These are phyloP conservation scores for Escallonia rubra DNA, from an alignment of 129 eudicot genomes.

Conservation along the genomic window DNA sequence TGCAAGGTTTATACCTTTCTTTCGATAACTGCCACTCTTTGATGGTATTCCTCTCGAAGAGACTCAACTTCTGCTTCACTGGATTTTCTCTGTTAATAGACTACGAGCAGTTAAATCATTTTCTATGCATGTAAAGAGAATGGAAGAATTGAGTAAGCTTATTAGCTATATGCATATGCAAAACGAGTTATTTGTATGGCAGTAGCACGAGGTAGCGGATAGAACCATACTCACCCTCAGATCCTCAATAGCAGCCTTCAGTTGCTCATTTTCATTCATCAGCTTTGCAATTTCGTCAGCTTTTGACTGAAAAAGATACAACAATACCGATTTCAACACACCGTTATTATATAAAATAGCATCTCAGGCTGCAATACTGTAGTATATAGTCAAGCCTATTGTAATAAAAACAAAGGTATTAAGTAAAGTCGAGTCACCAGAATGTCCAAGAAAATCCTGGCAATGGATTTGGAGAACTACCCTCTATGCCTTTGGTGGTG, in stretches of 20 bases:
- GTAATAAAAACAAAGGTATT: too few relatives aligned
- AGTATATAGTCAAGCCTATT: too few relatives aligned
- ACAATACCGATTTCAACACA: too few relatives aligned
- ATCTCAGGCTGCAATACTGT: too few relatives aligned
- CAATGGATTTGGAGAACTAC: too few relatives aligned
- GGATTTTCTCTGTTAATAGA: constrained; percentile 59
- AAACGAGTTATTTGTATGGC: not conserved
- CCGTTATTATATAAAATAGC: too few relatives aligned
- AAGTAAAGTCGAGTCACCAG: too few relatives aligned
- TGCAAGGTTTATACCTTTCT: constrained; percentile 54
- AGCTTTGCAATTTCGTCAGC: constrained; percentile 88
- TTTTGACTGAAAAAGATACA: constrained; percentile 55
- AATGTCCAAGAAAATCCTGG: too few relatives aligned
- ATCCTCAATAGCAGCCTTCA: constrained; percentile 60
- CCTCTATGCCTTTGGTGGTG: too few relatives aligned
- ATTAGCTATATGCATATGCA: not conserved
- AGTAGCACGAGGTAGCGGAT: not conserved
- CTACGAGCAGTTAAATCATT: constrained; percentile 11
- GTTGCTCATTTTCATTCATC: constrained; percentile 89
- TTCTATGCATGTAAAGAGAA: not conserved
- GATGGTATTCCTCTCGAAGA: constrained; percentile 83
- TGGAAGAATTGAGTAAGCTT: not conserved
- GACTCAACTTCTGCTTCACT: constrained; percentile 83
- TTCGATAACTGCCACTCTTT: constrained; percentile 79
- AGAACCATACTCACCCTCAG: constrained; percentile 41